phyloP scores from a whole-genome alignment of 2,329 filamentous ascomycete genomes.

The Aureobasidium sp. region DNA sequence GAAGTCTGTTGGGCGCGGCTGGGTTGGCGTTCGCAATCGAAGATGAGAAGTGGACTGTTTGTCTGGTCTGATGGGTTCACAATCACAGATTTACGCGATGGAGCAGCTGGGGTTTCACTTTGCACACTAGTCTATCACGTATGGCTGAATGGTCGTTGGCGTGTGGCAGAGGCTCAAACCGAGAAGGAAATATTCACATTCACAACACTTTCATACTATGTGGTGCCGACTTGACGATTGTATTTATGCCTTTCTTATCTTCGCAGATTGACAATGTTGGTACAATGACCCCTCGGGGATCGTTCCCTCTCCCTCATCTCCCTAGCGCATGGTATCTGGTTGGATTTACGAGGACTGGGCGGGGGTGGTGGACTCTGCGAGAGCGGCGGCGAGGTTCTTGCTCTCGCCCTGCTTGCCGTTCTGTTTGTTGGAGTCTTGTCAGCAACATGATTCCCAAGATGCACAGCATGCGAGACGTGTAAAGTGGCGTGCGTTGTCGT shows the following conservation, averaged over 20 bases:
- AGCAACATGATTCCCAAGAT: conserved; percentile 2
- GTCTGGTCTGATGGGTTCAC: too few relatives aligned
- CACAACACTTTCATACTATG: too few relatives aligned
- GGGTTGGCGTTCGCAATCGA: neutral
- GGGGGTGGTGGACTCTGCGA: conserved; percentile 30
- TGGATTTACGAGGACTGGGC: conserved; percentile 15
- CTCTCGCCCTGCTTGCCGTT: conserved; percentile 91
- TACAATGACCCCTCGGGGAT: conserved; percentile 5
- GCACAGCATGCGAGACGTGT: neutral
- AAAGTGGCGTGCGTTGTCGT: neutral
- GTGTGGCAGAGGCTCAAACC: too few relatives aligned
- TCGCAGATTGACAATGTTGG: conserved; percentile 10
- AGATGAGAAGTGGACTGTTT: neutral
- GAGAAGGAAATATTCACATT: too few relatives aligned
- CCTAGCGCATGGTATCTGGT: conserved; percentile 4
- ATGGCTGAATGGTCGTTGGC: too few relatives aligned
- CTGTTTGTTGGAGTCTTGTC: conserved; percentile 43
- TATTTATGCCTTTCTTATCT: conserved; percentile 2
- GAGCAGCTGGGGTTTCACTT: too few relatives aligned
- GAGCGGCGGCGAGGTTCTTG: conserved; percentile 60
- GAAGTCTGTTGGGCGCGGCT: conserved; percentile 1
- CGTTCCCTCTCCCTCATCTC: neutral
- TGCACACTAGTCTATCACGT: too few relatives aligned
- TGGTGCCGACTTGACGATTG: conserved; percentile 4
- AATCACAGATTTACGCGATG: too few relatives aligned